Evolutionary conservation across 345 rosid genomes (phyloP), one percentile per base, ranked within the genome.

Genomic region (Populus euphratica): DNA sequence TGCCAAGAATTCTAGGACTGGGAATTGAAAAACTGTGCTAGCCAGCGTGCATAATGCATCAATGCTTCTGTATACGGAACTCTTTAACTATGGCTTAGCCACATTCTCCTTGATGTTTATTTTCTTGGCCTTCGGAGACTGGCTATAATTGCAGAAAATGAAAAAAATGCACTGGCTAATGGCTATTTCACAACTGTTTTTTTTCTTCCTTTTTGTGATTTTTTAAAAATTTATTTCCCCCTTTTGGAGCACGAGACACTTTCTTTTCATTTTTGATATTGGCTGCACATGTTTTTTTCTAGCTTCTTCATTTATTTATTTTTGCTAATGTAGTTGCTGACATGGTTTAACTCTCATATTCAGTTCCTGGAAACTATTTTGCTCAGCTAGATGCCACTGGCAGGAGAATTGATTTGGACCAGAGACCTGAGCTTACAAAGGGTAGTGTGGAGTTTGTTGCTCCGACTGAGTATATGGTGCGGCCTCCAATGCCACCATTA

Each of bases 381-480:
- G 90, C 97, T 54, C 92, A 89, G 85, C 84, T 96, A 77, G 99
- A 94, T 87, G 93, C 98, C 76, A 86, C 88, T 77, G 97, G 99
- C 54, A 83, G 88, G 86, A 92, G 99, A 85, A 79, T 92, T 79
- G 99, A 96, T 86, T 76, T 94, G 85, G 93, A 94, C 84, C 96
- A 90, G 86, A 88, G 99, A 82, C 98, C 96, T 83, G 99, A 96
- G 82, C 98, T 96, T 82, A 90, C 78, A 21, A 87, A 90, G 84
- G 98, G 99, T 7, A 94, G 97, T 87, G 96, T 94, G 73, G 99
- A 96, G 78, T 91, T 89, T 84, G 91, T 96, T 81, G 98, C 98
- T 84, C 97, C 99, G 73, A 91, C 97, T 16, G 99, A 96, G 80
- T 96, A 94, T 85, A 96, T 96, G 99, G 99, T 96, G 87, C 98